Evolutionary conservation across 2,329 filamentous ascomycete species (phyloP).

Genomic region (Purpureocillium takamizusanense): DNA sequence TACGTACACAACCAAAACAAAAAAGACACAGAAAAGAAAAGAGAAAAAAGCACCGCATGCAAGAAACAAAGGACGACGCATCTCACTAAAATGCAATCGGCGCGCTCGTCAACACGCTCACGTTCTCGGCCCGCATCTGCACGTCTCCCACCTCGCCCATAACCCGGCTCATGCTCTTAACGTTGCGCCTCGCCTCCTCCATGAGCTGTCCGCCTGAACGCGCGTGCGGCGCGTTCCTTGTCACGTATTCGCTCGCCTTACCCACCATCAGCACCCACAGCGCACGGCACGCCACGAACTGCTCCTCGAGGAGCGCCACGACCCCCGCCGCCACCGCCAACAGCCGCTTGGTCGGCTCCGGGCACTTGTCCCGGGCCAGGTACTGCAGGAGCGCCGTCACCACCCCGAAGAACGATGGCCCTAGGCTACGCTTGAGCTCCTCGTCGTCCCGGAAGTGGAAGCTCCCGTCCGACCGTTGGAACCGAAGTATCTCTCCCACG

Average conservation of each 20-base stretch:
- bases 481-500: background rate
- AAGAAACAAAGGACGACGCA: no score
- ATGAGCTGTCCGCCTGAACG: no score
- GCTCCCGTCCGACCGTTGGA: conserved; percentile 1
- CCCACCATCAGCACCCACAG: conserved; percentile 4
- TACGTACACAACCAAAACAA: no score
- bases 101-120: no score
- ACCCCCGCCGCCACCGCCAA: background rate
- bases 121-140: no score
- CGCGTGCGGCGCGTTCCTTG: background rate
- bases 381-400: background rate
- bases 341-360: background rate
- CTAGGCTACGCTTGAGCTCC: background rate
- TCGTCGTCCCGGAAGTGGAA: background rate
- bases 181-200: no score
- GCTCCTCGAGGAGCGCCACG: conserved; percentile 1
- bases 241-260: conserved; percentile 1
- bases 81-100: no score
- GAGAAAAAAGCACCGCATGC: no score
- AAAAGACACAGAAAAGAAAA: no score
- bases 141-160: no score
- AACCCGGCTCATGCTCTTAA: no score
- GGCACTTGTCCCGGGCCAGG: background rate
- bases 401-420: background rate
- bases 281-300: conserved; percentile 2